These are phyloP conservation scores for Medicago lupulina DNA, from an alignment of 306 rosid genomes.

Conservation along the genomic window DNA sequence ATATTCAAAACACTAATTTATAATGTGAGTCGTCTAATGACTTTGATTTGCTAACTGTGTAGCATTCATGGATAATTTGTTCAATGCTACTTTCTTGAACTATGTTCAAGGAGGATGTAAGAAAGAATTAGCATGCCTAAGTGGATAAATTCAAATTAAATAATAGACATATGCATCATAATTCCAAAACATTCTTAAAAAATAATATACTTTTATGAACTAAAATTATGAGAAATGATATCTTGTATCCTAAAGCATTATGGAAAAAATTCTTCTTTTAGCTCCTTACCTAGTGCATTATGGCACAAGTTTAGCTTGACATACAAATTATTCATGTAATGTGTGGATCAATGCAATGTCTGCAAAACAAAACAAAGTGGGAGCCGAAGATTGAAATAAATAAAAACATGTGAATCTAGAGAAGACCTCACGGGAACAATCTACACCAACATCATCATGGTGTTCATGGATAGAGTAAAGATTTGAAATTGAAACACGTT, in stretches of 20 bases:
- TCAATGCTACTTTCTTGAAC: too few relatives aligned
- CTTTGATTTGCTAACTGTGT: background rate
- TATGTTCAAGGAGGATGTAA: too few relatives aligned
- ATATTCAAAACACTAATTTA: too few relatives aligned
- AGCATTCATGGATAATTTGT: background rate
- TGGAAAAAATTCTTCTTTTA: too few relatives aligned
- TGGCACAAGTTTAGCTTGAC: too few relatives aligned
- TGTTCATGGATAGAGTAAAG: background rate
- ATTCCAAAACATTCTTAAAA: too few relatives aligned
- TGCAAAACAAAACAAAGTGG: background rate
- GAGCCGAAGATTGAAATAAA: slow-evolving; percentile 1
- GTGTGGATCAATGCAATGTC: background rate
- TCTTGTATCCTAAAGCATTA: too few relatives aligned
- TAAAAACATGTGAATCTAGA: background rate
- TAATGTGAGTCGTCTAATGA: too few relatives aligned
- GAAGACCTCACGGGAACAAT: too few relatives aligned
- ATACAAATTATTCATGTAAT: background rate
- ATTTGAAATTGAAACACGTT: slow-evolving; percentile 39
- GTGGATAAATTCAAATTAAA: background rate
- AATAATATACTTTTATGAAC: background rate
- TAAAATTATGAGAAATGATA: background rate
- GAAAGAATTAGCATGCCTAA: too few relatives aligned
- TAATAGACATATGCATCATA: background rate
- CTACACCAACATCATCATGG: background rate
- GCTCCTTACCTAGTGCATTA: too few relatives aligned